Conservation (phyloP, 768 basidiomycete genomes). For the Hirschioporus abietinus region DNA sequence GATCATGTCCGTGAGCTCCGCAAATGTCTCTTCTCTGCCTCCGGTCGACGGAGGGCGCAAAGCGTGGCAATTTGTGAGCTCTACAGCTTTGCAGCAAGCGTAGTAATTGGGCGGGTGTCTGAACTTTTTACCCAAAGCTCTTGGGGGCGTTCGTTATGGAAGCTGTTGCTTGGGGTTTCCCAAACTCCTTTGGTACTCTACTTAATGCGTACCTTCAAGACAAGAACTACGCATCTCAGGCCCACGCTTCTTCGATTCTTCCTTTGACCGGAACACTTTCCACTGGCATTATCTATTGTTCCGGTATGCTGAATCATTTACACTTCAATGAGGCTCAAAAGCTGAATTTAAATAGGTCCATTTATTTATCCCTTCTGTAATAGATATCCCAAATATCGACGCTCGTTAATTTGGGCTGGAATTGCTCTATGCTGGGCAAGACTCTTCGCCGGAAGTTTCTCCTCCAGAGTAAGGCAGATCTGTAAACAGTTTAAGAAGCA, state of each 20-base stretch:
- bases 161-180: conserved; percentile 25
- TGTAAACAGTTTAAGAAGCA: not conserved
- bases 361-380: conserved; percentile 21
- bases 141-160: conserved; percentile 23
- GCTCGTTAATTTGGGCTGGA: conserved; percentile 21
- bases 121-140: conserved; percentile 12
- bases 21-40: not conserved
- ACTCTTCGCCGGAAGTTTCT: conserved; percentile 24
- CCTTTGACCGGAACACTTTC: conserved; percentile 24
- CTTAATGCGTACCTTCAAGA: conserved; percentile 22
- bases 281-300: conserved; percentile 25
- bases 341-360: conserved; percentile 14
- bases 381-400: conserved; percentile 20
- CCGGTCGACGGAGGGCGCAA: not conserved
- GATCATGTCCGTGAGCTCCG: not conserved
- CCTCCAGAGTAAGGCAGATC: conserved; percentile 15
- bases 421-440: conserved; percentile 19
- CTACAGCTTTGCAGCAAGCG: not conserved
- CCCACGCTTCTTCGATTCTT: conserved; percentile 15
- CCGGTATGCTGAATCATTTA: conserved; percentile 10
- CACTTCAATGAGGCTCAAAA: not conserved
- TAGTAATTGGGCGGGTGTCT: not conserved
- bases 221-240: conserved; percentile 14
- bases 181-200: conserved; percentile 26
- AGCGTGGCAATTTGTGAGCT: conserved; percentile 1